Evolutionary conservation across 768 basidiomycete species (phyloP).

Genomic region (Chalciporus pseudorubinellus): DNA sequence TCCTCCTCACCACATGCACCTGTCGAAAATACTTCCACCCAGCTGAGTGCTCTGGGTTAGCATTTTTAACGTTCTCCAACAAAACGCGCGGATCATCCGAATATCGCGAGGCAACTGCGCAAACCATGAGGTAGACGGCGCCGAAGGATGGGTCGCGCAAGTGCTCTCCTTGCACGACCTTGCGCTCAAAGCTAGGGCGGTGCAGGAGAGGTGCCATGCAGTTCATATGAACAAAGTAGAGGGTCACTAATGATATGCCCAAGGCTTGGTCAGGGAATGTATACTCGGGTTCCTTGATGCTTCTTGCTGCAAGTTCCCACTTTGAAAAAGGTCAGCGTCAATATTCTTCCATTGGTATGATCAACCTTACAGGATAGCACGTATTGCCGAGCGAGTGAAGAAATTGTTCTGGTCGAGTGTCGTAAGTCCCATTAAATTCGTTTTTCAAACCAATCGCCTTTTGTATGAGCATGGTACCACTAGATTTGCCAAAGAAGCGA

Average conservation of each 20-base stretch:
- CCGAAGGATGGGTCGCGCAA: conserved; percentile 53
- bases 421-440: conserved; percentile 43
- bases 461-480: conserved; percentile 39
- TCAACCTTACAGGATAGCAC: conserved; percentile 26
- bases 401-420: conserved; percentile 6
- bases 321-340: conserved; percentile 4
- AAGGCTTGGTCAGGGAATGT: conserved; percentile 53
- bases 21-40: conserved; percentile 52
- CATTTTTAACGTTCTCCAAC: conserved; percentile 33
- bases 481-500: conserved; percentile 42
- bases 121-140: conserved; percentile 62
- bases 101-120: conserved; percentile 60
- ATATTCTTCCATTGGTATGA: background rate
- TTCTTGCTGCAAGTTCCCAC: conserved; percentile 29
- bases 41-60: conserved; percentile 41
- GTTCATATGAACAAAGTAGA: conserved; percentile 64
- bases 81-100: conserved; percentile 57
- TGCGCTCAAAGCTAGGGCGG: conserved; percentile 60
- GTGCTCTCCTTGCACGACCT: conserved; percentile 50
- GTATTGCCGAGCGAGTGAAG: background rate
- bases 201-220: conserved; percentile 67
- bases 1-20: conserved; percentile 58
- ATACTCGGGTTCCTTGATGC: conserved; percentile 30
- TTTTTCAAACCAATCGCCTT: conserved; percentile 57
- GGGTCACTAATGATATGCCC: conserved; percentile 47